Evolutionary conservation across 768 basidiomycete species (phyloP).

Genomic region (Cubamyces lactineus): DNA sequence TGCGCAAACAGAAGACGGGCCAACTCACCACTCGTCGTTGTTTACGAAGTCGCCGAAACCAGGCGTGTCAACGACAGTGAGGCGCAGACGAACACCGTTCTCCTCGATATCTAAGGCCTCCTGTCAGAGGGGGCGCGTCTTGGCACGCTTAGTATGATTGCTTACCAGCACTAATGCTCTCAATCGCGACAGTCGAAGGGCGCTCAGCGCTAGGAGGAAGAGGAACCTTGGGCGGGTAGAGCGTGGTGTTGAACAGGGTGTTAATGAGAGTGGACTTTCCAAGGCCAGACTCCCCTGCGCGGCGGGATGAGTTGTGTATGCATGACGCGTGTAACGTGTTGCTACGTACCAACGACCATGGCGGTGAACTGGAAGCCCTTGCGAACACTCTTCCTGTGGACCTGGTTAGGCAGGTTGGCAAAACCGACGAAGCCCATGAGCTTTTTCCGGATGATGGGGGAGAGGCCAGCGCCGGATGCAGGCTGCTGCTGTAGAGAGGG

Average conservation of each 20-base stretch:
- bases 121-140: background rate
- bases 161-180: conserved; percentile 96
- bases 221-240: conserved; percentile 89
- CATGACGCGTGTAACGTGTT: conserved; percentile 26
- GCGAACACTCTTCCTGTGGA: conserved; percentile 96
- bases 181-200: conserved; percentile 94
- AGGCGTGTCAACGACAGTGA: conserved; percentile 99
- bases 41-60: conserved; percentile 99
- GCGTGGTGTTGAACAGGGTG: conserved; percentile 95
- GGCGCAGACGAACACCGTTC: conserved; percentile 92
- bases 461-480: conserved; percentile 32
- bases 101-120: conserved; percentile 90
- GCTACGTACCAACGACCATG: conserved; percentile 95
- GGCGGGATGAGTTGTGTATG: conserved; percentile 2
- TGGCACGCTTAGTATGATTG: background rate
- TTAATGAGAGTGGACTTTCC: conserved; percentile 99
- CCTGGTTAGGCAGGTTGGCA: conserved; percentile 98
- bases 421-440: conserved; percentile 95
- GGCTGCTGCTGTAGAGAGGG: conserved; percentile 51
- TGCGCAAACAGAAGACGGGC: conserved; percentile 6
- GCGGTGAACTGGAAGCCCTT: conserved; percentile 99
- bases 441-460: conserved; percentile 77
- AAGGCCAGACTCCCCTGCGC: conserved; percentile 91
- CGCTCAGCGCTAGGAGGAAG: conserved; percentile 83
- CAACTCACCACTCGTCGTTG: conserved; percentile 89